These are phyloP conservation scores for Monosporascus sp. DNA, from an alignment of 2,329 filamentous ascomycete species.

Conservation along the genomic window DNA sequence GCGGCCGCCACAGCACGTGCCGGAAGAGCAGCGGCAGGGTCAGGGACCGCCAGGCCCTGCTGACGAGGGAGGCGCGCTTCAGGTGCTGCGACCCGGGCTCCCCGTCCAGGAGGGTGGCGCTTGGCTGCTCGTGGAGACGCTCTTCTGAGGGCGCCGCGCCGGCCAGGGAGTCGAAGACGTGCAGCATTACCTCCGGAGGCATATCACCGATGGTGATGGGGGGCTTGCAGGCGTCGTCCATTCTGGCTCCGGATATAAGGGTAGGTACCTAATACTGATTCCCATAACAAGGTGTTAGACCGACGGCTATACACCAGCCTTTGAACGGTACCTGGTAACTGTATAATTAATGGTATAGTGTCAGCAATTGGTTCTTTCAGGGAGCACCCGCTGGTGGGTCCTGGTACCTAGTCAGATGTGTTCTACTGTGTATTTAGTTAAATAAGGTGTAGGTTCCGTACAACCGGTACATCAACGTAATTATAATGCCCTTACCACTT, in stretches of 20 bases:
- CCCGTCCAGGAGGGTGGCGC: conserved; percentile 32
- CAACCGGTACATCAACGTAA: too few species aligned
- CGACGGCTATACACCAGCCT: too few species aligned
- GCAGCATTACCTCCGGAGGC: conserved; percentile 57
- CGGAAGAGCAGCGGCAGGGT: conserved; percentile 54
- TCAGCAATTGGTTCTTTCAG: too few species aligned
- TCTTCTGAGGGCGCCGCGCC: conserved; percentile 41
- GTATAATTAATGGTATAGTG: too few species aligned
- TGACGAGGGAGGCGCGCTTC: conserved; percentile 53
- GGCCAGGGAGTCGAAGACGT: conserved; percentile 53
- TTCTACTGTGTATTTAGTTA: too few species aligned
- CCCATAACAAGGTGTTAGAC: too few species aligned
- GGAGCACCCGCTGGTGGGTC: too few species aligned
- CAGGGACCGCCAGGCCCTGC: conserved; percentile 46
- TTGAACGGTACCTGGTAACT: too few species aligned
- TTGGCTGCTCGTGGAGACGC: conserved; percentile 46
- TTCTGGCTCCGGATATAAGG: background rate
- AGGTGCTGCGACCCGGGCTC: conserved; percentile 35
- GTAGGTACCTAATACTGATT: too few species aligned
- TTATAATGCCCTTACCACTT: too few species aligned
- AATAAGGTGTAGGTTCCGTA: too few species aligned
- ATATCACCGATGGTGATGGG: conserved; percentile 31
- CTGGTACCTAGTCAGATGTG: too few species aligned
- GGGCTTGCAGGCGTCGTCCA: background rate
- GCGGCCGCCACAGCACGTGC: conserved; percentile 39